Percentiles rank a stretch among this genome's conserved stretches.
Evolutionary conservation across 495 filamentous ascomycete species (phyloP).

Genomic region (Hypoxylon cercidicola): DNA sequence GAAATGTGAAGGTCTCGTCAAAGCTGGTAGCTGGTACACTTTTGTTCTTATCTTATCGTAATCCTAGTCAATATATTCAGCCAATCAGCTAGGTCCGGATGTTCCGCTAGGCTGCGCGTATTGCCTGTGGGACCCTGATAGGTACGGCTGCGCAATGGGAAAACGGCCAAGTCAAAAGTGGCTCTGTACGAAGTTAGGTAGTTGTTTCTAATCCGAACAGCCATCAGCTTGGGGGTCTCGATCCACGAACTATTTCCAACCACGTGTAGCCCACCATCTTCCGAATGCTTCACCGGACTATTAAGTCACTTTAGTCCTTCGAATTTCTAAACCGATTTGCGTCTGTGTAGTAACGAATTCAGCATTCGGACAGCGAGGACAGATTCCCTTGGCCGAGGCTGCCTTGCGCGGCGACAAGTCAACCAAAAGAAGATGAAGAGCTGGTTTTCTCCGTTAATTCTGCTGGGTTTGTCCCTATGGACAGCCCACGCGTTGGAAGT

Average conservation of each 20-base stretch:
- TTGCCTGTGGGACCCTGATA: not conserved
- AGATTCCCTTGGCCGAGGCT: constrained; percentile 43
- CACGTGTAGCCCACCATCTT: not conserved
- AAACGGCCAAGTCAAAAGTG: not conserved
- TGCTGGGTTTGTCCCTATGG: constrained; percentile 63
- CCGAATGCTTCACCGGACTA: constrained; percentile 20
- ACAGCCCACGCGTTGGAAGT: constrained; percentile 72
- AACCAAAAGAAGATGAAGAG: constrained; percentile 51
- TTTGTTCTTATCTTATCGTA: constrained; percentile 36
- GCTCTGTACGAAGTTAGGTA: no score
- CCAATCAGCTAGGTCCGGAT: not conserved
- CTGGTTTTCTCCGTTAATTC: constrained; percentile 49
- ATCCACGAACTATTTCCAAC: not conserved
- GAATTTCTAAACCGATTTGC: not conserved
- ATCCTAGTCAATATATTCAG: constrained; percentile 5
- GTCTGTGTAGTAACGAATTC: constrained; percentile 8
- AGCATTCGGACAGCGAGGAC: constrained; percentile 24
- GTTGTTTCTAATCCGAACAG: not conserved
- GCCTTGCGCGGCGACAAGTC: constrained; percentile 43
- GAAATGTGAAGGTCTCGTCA: constrained; percentile 1
- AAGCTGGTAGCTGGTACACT: not conserved
- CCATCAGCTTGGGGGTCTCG: not conserved
- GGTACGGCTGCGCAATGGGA: not conserved
- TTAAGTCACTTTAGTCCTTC: constrained; percentile 10
- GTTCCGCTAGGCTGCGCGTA: constrained; percentile 3